phyloP scores from a whole-genome alignment of 805 yeast genomes.

The Candida nonsorbophila region DNA sequence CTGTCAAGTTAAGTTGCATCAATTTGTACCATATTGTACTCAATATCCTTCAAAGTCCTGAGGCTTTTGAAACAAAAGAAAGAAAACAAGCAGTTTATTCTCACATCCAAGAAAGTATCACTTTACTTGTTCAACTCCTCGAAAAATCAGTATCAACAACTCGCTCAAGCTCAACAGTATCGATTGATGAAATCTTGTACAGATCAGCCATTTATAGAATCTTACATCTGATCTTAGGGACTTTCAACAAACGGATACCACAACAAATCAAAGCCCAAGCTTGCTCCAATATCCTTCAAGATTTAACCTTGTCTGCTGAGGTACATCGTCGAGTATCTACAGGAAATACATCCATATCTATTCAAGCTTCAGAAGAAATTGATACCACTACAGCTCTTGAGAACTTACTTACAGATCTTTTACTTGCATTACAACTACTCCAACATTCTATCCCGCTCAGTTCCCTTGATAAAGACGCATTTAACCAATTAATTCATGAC shows the following conservation, averaged over 20 bases:
- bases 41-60: conserved; percentile 48
- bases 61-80: conserved; percentile 31
- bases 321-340: too few relatives aligned
- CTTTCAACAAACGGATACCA: conserved; percentile 22
- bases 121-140: conserved; percentile 14
- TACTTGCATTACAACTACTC: conserved; percentile 24
- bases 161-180: conserved; percentile 1
- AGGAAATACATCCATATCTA: too few relatives aligned
- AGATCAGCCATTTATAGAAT: conserved; percentile 24
- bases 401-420: conserved; percentile 22
- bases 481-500: conserved; percentile 15
- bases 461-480: conserved; percentile 3
- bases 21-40: conserved; percentile 50
- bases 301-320: too few relatives aligned
- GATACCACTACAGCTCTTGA: conserved; percentile 14
- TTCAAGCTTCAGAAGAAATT: too few relatives aligned
- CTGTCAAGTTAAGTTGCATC: conserved; percentile 30
- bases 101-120: conserved; percentile 14
- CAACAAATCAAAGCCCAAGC: too few relatives aligned
- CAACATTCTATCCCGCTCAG: conserved; percentile 20
- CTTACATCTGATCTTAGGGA: conserved; percentile 18
- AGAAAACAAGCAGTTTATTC: conserved; percentile 32
- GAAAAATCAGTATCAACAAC: conserved; percentile 8
- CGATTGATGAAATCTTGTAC: conserved; percentile 14
- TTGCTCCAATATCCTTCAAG: too few relatives aligned